A percentile compares a stretch with the other conserved stretches of the same genome.
These are phyloP conservation scores for Aureobasidium sp. DNA, from an alignment of 2,329 filamentous ascomycete species.

Conservation along the genomic window DNA sequence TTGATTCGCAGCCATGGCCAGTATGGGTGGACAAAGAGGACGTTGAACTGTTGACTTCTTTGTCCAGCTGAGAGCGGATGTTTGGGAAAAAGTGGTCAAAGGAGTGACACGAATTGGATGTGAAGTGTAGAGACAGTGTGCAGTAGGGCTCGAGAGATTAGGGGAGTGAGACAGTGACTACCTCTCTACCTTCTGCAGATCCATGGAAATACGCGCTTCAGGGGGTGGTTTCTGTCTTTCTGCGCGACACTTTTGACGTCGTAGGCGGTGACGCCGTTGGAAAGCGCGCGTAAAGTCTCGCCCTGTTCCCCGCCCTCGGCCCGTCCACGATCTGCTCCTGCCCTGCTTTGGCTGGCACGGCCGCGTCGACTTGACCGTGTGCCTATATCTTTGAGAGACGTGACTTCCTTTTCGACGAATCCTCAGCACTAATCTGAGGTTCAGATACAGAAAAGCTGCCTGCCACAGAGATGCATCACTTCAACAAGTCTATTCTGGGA, in stretches of 20 bases:
- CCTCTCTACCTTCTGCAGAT: neutral
- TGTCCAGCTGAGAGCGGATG: constrained; percentile 3
- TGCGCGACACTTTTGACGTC: constrained; percentile 16
- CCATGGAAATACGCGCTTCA: constrained; percentile 9
- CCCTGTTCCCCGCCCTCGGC: constrained; percentile 6
- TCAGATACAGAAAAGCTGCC: neutral
- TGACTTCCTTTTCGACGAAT: neutral
- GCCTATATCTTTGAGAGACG: neutral
- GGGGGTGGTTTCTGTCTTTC: neutral
- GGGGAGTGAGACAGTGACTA: neutral
- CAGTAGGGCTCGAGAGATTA: neutral
- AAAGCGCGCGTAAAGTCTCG: neutral
- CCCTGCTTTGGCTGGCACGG: neutral
- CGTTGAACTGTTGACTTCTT: neutral
- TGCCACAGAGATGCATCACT: neutral
- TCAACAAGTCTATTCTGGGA: neutral
- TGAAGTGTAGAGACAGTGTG: neutral
- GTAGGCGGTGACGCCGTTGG: neutral
- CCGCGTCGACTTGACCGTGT: neutral
- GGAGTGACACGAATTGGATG: neutral
- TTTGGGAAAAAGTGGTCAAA: neutral
- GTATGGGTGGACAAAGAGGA: neutral
- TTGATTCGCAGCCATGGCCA: constrained; percentile 49
- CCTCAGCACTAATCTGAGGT: neutral
- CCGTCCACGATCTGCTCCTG: neutral